These are phyloP conservation scores for Saposhnikovia divaricata DNA, from an alignment of 129 eudicot species.

Conservation along the genomic window DNA sequence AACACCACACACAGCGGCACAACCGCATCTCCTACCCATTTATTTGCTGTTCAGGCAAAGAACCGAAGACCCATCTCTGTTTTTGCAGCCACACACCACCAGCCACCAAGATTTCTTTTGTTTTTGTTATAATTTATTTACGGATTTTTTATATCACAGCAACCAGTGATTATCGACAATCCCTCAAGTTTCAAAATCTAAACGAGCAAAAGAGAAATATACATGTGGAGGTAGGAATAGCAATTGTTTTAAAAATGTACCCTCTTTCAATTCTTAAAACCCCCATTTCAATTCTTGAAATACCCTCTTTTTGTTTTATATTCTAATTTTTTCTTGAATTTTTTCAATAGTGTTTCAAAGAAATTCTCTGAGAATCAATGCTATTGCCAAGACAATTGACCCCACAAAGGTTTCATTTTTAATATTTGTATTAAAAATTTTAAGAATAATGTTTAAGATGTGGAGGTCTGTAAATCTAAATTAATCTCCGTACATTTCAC, in stretches of 20 bases:
- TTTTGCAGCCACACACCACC: no score
- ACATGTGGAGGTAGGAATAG: constrained; percentile 59
- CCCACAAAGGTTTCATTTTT: constrained; percentile 66
- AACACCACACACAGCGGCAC: no score
- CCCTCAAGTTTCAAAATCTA: constrained; percentile 88
- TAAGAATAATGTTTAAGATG: no score
- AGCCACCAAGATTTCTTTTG: no score
- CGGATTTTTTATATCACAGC: constrained; percentile 34
- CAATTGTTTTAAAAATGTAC: no score
- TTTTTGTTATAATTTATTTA: no score
- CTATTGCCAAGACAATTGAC: constrained; percentile 58
- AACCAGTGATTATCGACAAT: constrained; percentile 81
- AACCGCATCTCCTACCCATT: no score
- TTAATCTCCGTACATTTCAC: background rate
- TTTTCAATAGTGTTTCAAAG: constrained; percentile 31
- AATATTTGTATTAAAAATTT: background rate
- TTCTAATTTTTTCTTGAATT: background rate
- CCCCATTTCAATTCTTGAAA: background rate
- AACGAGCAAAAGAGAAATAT: constrained; percentile 87
- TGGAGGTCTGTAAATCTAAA: background rate
- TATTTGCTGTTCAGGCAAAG: no score
- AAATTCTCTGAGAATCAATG: constrained; percentile 51
- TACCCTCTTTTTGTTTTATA: background rate
- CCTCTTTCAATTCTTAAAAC: background rate
- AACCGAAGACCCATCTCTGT: no score